phyloP scores from a whole-genome alignment of 192 early-diverging fungal genomes.

The Coemansia sp. region DNA sequence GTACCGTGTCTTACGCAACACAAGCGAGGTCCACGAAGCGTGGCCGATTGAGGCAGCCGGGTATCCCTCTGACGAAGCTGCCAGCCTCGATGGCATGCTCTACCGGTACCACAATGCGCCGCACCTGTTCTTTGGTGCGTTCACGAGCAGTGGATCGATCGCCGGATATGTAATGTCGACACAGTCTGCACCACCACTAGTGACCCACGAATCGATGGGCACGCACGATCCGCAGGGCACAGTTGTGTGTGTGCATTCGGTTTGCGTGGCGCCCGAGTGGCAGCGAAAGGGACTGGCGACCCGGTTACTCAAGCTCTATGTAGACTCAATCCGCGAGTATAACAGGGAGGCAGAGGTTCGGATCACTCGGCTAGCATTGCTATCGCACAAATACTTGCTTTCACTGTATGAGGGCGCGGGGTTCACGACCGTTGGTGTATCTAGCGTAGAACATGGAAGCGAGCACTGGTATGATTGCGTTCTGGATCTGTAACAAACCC shows the following conservation, averaged over 20 bases:
- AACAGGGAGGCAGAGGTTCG: conserved; percentile 16
- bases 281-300: conserved; percentile 62
- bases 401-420: conserved; percentile 65
- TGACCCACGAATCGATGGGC: conserved; percentile 68
- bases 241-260: conserved; percentile 69
- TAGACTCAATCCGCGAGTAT: conserved; percentile 33
- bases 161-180: conserved; percentile 67
- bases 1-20: neutral
- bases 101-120: conserved; percentile 33
- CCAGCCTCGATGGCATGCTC: conserved; percentile 30
- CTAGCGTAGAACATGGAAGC: conserved; percentile 60
- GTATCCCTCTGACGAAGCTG: conserved; percentile 37
- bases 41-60: conserved; percentile 21
- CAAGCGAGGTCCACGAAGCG: conserved; percentile 21
- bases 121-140: conserved; percentile 49
- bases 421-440: conserved; percentile 58
- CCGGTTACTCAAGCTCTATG: conserved; percentile 53
- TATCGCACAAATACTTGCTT: conserved; percentile 59
- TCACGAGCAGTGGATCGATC: conserved; percentile 16
- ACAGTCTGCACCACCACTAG: conserved; percentile 27
- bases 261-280: conserved; percentile 56
- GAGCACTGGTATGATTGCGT: conserved; percentile 50
- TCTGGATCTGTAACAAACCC: conserved; percentile 18
- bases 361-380: conserved; percentile 55
- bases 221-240: conserved; percentile 60